These are phyloP conservation scores for Trypanosoma avium DNA, from an alignment of 208 protist species.

Conservation along the genomic window DNA sequence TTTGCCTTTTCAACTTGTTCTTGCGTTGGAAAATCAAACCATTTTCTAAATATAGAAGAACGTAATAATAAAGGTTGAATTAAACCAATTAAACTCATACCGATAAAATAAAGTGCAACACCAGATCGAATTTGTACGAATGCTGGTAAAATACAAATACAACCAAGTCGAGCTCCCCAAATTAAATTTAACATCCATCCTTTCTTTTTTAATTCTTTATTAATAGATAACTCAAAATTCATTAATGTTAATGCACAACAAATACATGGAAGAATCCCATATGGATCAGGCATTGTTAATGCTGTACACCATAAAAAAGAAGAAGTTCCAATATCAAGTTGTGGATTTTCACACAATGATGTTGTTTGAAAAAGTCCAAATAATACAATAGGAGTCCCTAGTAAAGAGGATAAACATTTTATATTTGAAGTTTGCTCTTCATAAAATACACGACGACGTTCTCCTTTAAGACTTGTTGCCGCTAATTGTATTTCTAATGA, in stretches of 20 bases:
- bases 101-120: constrained; percentile 86
- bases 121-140: constrained; percentile 61
- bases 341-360: constrained; percentile 56
- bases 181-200: constrained; percentile 80
- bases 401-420: constrained; percentile 61
- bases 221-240: constrained; percentile 87
- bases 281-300: constrained; percentile 72
- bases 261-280: constrained; percentile 55
- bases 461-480: constrained; percentile 66
- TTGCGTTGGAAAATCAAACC: constrained; percentile 53
- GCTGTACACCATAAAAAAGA: constrained; percentile 80
- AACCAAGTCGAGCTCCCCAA: constrained; percentile 78
- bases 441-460: constrained; percentile 70
- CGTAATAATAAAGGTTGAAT: constrained; percentile 80
- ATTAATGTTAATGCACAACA: constrained; percentile 69
- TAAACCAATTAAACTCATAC: constrained; percentile 80
- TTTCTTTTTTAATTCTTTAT: constrained; percentile 59
- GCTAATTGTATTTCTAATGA: constrained; percentile 82
- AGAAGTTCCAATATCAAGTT: constrained; percentile 54
- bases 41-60: constrained; percentile 37
- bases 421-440: constrained; percentile 74
- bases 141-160: constrained; percentile 66
- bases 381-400: constrained; percentile 63
- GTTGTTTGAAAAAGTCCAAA: constrained; percentile 63
- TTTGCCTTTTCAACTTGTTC: neutral